Conservation (phyloP, 2,329 filamentous ascomycete genomes). For the Aspergillus tanneri region DNA sequence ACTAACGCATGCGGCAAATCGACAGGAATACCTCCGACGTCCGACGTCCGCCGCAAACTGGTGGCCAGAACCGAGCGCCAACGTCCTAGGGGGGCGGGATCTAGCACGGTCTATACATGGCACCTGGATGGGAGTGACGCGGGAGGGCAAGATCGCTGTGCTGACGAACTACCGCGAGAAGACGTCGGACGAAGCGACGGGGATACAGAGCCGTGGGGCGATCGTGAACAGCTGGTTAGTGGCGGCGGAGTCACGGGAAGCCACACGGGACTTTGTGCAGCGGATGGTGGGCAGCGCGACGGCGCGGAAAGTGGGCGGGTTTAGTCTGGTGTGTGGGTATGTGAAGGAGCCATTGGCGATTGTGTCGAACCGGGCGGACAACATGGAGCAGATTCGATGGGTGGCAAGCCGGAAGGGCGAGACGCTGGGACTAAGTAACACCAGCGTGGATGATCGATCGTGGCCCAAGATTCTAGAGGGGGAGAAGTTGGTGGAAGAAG, state of each 20-base stretch:
- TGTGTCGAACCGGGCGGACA: constrained; percentile 61
- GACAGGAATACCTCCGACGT: constrained; percentile 60
- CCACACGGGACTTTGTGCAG: constrained; percentile 53
- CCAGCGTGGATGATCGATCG: constrained; percentile 56
- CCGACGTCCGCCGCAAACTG: constrained; percentile 60
- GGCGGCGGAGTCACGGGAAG: constrained; percentile 39
- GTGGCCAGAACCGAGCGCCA: constrained; percentile 57
- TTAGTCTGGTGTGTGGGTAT: constrained; percentile 61
- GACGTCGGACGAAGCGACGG: constrained; percentile 46
- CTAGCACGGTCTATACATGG: constrained; percentile 59
- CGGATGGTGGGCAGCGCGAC: constrained; percentile 55
- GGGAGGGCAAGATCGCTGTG: constrained; percentile 60
- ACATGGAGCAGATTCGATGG: constrained; percentile 52
- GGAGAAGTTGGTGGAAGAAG: constrained; percentile 52
- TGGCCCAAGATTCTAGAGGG: constrained; percentile 64
- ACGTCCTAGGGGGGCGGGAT: constrained; percentile 63
- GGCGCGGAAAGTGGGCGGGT: constrained; percentile 60
- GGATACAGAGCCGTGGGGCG: constrained; percentile 54
- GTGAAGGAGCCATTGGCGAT: constrained; percentile 56
- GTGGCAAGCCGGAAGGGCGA: constrained; percentile 51
- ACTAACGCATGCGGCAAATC: constrained; percentile 5
- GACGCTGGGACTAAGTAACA: constrained; percentile 62
- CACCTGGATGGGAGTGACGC: constrained; percentile 65
- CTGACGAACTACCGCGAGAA: constrained; percentile 65
- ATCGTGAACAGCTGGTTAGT: constrained; percentile 62